Evolutionary conservation across 352 stramenopile species (phyloP), one percentile per base, ranked within the genome.

Genomic region (Pythium rishiriense): DNA sequence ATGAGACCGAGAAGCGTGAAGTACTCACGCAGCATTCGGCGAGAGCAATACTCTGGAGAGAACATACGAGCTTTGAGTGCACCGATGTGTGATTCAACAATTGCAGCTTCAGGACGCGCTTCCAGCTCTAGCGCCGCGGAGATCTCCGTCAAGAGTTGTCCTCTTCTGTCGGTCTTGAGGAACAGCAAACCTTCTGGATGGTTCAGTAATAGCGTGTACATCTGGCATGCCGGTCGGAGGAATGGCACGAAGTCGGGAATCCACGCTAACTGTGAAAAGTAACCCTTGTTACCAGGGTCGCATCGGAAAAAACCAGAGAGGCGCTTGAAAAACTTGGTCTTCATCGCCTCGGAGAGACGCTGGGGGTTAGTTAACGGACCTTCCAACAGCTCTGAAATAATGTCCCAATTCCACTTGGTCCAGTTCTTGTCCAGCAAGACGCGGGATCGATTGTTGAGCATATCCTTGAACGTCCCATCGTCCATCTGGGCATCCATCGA

Each of bases 311-410:
- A 97, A 9, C 89, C 89, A 15, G 87, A 93, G 4, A 97, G 60
- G 33, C 89, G 86, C 66, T 96, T 96, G 64, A 96, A 96, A 60
- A 97, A 97, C 69, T 97, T 97, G n/a, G 89, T 96, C 68, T 94
- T 95, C 85, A 97, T 95, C 4, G 88, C 87, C 64, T 97, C 89
- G 0, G 87, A 95, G 1, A 95, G 76, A 7, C 88, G 79, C 52
- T 92, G 83, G 0, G 86, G 87, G 61, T 97, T 96, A 7, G 87
- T 93, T 15, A 97, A 67, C 21, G 87, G 82, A 1, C 89, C 89
- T 70, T 96, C 87, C 0, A 97, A 70, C 68, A 97, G 76, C 58
- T 97, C 87, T 1, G 87, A 90, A 63, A 97, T 95, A 58, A 97
- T 91, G 54, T 95, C 86, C 89, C 89, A 97, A 64, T 97, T 94